Conservation (phyloP, 2,329 filamentous ascomycete species). For the Fusarium continuum region DNA sequence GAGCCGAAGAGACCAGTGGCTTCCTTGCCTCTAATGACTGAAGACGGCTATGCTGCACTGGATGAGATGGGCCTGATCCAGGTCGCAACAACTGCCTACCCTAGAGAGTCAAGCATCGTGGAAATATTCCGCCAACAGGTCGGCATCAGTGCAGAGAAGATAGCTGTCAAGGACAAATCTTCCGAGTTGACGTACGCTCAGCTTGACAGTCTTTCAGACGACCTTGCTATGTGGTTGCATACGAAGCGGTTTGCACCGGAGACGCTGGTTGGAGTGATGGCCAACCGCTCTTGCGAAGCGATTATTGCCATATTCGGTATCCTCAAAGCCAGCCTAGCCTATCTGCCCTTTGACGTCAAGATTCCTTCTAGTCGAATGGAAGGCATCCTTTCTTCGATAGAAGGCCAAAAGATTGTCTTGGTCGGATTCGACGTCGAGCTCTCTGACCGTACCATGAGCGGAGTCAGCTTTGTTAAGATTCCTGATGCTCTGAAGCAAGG, state of each 20-base stretch:
- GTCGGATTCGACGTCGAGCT: neutral
- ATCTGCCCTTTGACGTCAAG: slow-evolving; percentile 30
- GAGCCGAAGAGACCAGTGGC: neutral
- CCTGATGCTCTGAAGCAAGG: neutral
- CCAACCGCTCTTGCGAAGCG: neutral
- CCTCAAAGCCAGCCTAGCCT: slow-evolving; percentile 32
- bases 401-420: neutral
- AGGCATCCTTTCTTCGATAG: neutral
- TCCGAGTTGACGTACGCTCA: neutral
- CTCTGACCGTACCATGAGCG: too few species aligned
- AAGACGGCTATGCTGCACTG: too few species aligned
- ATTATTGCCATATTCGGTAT: slow-evolving; percentile 23
- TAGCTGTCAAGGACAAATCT: neutral
- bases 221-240: neutral
- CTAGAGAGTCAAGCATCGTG: neutral
- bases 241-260: neutral
- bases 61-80: neutral
- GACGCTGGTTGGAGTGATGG: neutral
- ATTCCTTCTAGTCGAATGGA: neutral
- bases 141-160: neutral
- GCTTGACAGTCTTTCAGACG: neutral
- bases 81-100: neutral
- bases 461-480: too few species aligned
- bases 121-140: neutral
- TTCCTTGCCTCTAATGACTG: neutral